Evolutionary conservation across 805 yeast genomes (phyloP).

Genomic region (Blastobotrys mokoenaii): DNA sequence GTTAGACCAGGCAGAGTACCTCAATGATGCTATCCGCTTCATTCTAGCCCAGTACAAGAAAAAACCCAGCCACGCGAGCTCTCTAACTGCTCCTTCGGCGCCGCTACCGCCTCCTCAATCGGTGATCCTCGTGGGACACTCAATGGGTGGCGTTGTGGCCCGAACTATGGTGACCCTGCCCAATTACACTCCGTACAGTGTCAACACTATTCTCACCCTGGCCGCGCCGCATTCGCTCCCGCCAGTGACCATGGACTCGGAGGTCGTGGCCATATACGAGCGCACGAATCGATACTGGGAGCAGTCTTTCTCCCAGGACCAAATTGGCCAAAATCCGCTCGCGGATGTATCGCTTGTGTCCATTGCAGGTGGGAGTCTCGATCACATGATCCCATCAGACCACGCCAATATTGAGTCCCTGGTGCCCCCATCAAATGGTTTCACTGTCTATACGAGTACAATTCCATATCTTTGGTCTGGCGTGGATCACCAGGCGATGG

Average conservation of each 20-base stretch:
- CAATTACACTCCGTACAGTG: conserved; percentile 57
- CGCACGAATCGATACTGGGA: conserved; percentile 74
- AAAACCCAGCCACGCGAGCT: neutral
- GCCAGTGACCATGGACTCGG: conserved; percentile 88
- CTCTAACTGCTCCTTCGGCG: neutral
- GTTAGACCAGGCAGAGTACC: conserved; percentile 85
- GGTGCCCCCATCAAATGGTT: conserved; percentile 66
- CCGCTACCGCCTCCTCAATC: conserved; percentile 41
- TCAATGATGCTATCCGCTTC: conserved; percentile 75
- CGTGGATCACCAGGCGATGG: conserved; percentile 85
- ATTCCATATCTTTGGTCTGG: conserved; percentile 90
- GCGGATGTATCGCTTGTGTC: conserved; percentile 60
- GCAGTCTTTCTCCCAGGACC: conserved; percentile 38
- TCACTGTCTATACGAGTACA: conserved; percentile 73
- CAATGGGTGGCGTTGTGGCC: conserved; percentile 95
- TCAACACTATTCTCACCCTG: conserved; percentile 73
- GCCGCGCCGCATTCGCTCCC: conserved; percentile 88
- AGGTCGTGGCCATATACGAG: conserved; percentile 60
- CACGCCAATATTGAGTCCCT: conserved; percentile 64
- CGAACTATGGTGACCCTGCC: conserved; percentile 72
- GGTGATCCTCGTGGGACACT: conserved; percentile 76
- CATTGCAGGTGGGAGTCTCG: conserved; percentile 77
- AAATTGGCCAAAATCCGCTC: conserved; percentile 39
- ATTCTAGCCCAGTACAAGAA: conserved; percentile 55
- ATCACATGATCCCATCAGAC: conserved; percentile 80